phyloP scores from a whole-genome alignment of 2,329 filamentous ascomycete species.

The Drechslerella coelobrocha region DNA sequence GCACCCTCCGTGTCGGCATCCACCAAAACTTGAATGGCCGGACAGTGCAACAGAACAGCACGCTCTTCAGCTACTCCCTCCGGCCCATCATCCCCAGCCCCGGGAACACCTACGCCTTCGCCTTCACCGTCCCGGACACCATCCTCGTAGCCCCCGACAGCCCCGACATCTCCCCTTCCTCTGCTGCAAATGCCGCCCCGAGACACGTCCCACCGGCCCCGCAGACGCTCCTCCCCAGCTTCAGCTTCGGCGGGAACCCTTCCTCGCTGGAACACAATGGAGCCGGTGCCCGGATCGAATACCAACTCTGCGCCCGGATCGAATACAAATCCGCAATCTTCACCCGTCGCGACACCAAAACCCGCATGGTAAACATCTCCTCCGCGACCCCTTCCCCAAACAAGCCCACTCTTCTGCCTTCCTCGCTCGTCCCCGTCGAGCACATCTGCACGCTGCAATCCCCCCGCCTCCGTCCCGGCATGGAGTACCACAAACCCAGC shows the following conservation, averaged over 20 bases:
- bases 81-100: conserved; percentile 9
- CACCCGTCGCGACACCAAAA: conserved; percentile 36
- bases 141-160: conserved; percentile 34
- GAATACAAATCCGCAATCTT: conserved; percentile 47
- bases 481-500: conserved; percentile 38
- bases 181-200: conserved; percentile 27
- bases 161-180: neutral
- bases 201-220: conserved; percentile 44
- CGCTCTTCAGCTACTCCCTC: conserved; percentile 29
- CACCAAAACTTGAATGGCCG: neutral
- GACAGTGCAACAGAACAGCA: conserved; percentile 27
- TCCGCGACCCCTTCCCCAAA: conserved; percentile 10
- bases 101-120: conserved; percentile 23
- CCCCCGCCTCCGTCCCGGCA: conserved; percentile 22
- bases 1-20: conserved; percentile 17
- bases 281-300: conserved; percentile 29
- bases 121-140: conserved; percentile 31
- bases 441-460: conserved; percentile 31
- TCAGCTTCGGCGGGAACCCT: conserved; percentile 20
- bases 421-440: conserved; percentile 6
- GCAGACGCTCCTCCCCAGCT: conserved; percentile 33
- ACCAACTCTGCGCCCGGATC: conserved; percentile 23
- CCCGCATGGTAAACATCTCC: conserved; percentile 32
- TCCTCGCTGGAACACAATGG: neutral
- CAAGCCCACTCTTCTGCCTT: conserved; percentile 3